Evolutionary conservation across 1,284 basidiomycete genomes (phyloP).

Genomic region (Mixia osmundae): DNA sequence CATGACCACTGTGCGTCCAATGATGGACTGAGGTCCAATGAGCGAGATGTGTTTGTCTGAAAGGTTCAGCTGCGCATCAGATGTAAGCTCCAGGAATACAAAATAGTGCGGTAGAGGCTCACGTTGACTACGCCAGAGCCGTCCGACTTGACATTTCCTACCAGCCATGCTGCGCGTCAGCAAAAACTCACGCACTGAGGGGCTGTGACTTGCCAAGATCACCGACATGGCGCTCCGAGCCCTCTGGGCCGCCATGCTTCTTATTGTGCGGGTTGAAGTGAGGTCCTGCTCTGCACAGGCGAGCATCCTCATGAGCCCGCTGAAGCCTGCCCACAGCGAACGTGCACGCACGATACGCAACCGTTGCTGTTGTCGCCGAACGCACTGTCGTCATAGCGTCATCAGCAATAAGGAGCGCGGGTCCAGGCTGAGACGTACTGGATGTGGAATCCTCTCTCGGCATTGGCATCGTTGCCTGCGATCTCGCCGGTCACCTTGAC

Average conservation of each 20-base stretch:
- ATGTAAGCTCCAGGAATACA: too few species aligned
- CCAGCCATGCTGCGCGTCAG: too few species aligned
- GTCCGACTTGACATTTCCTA: conserved; percentile 43
- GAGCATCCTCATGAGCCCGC: too few species aligned
- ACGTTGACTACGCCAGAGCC: conserved; percentile 32
- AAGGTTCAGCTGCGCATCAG: too few species aligned
- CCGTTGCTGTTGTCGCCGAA: conserved; percentile 42
- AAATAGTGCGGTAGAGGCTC: too few species aligned
- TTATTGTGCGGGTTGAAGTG: conserved; percentile 37
- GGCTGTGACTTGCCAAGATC: conserved; percentile 60
- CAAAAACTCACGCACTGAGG: too few species aligned
- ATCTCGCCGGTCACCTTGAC: conserved; percentile 40
- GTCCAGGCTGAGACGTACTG: conserved; percentile 37
- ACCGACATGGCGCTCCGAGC: conserved; percentile 40
- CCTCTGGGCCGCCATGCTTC: conserved; percentile 39
- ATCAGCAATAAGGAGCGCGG: not conserved
- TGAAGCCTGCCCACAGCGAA: too few species aligned
- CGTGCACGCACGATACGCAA: conserved; percentile 36
- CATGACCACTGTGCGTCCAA: conserved; percentile 40
- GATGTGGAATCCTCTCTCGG: conserved; percentile 47
- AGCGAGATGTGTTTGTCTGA: conserved; percentile 36
- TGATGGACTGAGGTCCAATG: conserved; percentile 40
- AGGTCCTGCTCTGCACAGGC: conserved; percentile 29
- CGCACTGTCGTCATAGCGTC: conserved; percentile 27
- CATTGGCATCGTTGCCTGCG: conserved; percentile 34